Conservation (phyloP, 331 rosid species). For the Pyracantha coccinea region DNA sequence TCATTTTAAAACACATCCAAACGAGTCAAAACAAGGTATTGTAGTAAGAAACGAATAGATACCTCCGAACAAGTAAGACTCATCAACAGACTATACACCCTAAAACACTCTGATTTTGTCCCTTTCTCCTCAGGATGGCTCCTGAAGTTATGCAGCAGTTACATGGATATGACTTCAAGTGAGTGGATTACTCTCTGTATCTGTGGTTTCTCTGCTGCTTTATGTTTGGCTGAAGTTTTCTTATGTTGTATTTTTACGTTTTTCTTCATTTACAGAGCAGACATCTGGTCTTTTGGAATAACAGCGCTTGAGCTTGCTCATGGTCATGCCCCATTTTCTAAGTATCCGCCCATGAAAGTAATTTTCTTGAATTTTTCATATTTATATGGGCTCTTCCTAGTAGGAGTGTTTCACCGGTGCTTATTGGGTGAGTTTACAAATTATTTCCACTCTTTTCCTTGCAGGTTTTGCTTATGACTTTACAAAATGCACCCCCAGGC, state of each 20-base stretch:
- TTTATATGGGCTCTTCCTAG: conserved; percentile 1
- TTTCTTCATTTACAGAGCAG: conserved; percentile 67
- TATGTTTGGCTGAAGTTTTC: neutral
- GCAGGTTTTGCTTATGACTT: conserved; percentile 96
- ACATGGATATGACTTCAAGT: conserved; percentile 99
- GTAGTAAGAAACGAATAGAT: too few relatives aligned
- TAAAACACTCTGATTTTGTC: conserved; percentile 4
- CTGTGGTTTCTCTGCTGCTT: neutral
- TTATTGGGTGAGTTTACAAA: conserved; percentile 11
- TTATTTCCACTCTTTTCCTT: conserved; percentile 13
- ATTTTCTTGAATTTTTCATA: conserved; percentile 19
- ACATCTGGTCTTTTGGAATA: conserved; percentile 98
- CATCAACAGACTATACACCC: too few relatives aligned
- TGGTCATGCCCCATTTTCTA: conserved; percentile 98
- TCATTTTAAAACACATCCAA: too few relatives aligned
- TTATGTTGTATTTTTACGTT: conserved; percentile 3
- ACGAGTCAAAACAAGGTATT: too few relatives aligned
- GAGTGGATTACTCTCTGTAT: conserved; percentile 24
- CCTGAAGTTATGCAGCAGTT: conserved; percentile 99
- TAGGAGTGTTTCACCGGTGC: neutral
- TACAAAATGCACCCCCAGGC: conserved; percentile 99
- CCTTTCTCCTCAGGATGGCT: conserved; percentile 76
- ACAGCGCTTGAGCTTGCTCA: conserved; percentile 99
- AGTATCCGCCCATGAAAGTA: conserved; percentile 97
- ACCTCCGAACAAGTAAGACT: too few relatives aligned